These are phyloP conservation scores for Pseudonectria buxi DNA, from an alignment of 2,329 filamentous ascomycete genomes.

Conservation along the genomic window DNA sequence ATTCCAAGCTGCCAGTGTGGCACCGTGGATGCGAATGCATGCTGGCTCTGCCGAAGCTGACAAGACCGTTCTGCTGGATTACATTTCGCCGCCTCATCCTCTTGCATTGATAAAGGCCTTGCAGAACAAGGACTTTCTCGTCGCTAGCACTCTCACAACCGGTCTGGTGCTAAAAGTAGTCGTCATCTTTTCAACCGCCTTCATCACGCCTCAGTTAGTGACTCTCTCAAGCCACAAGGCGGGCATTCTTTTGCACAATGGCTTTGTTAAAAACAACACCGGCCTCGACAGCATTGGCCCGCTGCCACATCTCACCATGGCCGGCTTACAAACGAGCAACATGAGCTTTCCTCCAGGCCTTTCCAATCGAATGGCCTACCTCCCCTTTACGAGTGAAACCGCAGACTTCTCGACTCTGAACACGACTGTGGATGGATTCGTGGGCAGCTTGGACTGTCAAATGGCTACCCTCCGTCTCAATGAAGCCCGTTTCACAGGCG, in stretches of 20 bases:
- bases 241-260: constrained; percentile 19
- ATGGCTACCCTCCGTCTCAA: constrained; percentile 18
- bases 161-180: constrained; percentile 27
- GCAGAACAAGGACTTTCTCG: constrained; percentile 29
- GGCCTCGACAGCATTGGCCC: constrained; percentile 18
- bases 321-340: constrained; percentile 23
- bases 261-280: constrained; percentile 22
- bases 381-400: constrained; percentile 23
- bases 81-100: constrained; percentile 25
- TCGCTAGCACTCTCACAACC: constrained; percentile 19
- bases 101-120: constrained; percentile 22
- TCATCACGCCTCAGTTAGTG: constrained; percentile 28
- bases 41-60: constrained; percentile 22
- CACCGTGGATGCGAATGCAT: constrained; percentile 32
- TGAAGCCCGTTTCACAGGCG: constrained; percentile 13
- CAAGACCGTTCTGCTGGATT: constrained; percentile 31
- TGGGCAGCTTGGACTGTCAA: constrained; percentile 26
- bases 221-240: constrained; percentile 17
- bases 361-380: constrained; percentile 27
- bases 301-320: constrained; percentile 28
- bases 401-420: constrained; percentile 18
- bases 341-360: constrained; percentile 27
- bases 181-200: constrained; percentile 29
- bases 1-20: constrained; percentile 30
- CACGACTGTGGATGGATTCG: constrained; percentile 30